Percentiles rank a stretch among this genome's conserved stretches.
Conservation (phyloP, 1,284 basidiomycete genomes). For the Leccinum laetum region DNA sequence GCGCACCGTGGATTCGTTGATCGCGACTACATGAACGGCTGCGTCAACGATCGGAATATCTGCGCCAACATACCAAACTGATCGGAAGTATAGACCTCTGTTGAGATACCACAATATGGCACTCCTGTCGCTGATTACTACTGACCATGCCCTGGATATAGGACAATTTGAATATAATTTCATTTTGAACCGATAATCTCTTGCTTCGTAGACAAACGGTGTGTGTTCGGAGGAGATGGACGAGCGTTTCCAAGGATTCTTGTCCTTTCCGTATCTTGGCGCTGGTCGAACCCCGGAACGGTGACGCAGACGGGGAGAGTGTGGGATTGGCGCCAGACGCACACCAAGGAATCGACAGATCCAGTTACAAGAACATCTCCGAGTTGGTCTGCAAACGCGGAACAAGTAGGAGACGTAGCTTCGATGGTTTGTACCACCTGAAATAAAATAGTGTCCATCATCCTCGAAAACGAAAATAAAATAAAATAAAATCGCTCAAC, state of each 20-base stretch:
- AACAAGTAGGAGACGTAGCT: conserved; percentile 70
- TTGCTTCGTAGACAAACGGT: conserved; percentile 17
- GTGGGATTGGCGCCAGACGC: conserved; percentile 72
- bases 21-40: conserved; percentile 68
- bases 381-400: conserved; percentile 65
- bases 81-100: conserved; percentile 72
- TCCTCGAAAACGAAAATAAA: too few species aligned
- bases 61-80: conserved; percentile 65
- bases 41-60: conserved; percentile 32
- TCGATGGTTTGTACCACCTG: conserved; percentile 79
- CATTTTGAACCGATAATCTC: too few species aligned
- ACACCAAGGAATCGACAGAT: conserved; percentile 73
- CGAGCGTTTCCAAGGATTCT: conserved; percentile 40
- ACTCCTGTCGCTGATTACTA: conserved; percentile 84
- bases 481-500: too few species aligned
- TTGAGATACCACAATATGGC: conserved; percentile 94
- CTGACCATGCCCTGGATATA: conserved; percentile 81
- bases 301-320: conserved; percentile 21
- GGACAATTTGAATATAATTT: conserved; percentile 42
- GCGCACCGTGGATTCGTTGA: conserved; percentile 82
- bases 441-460: not conserved
- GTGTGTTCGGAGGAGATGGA: conserved; percentile 81
- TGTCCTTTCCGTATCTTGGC: conserved; percentile 28
- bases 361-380: conserved; percentile 73
- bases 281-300: conserved; percentile 24